phyloP scores from a whole-genome alignment of 2,329 filamentous ascomycete genomes.

The Curvularia verruculosa region DNA sequence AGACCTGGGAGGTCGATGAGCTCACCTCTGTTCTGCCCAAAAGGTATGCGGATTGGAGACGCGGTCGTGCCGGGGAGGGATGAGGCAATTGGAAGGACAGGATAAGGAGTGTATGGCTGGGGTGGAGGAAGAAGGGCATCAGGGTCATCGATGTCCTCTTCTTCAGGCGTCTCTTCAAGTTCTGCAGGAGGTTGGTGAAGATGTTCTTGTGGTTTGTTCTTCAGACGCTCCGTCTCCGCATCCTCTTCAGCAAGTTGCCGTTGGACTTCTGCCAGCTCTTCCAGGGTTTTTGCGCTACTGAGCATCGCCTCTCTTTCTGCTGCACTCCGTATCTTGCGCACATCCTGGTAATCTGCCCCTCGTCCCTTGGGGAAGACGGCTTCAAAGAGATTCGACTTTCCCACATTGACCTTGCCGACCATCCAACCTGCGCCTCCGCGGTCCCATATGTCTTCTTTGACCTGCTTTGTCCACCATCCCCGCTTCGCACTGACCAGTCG shows the following conservation, averaged over 20 bases:
- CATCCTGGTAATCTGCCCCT: constrained; percentile 45
- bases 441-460: constrained; percentile 85
- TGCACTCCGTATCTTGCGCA: constrained; percentile 44
- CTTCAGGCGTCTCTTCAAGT: constrained; percentile 26
- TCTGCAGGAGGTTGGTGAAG: constrained; percentile 29
- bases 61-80: constrained; percentile 91
- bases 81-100: constrained; percentile 84
- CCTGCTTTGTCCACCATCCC: constrained; percentile 85
- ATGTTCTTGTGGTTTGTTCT: constrained; percentile 26
- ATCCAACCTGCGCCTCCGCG: constrained; percentile 91
- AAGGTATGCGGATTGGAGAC: constrained; percentile 90
- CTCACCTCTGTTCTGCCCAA: constrained; percentile 84
- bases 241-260: constrained; percentile 44
- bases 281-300: constrained; percentile 31
- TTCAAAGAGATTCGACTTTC: constrained; percentile 91
- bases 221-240: constrained; percentile 32
- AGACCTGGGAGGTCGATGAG: constrained; percentile 92
- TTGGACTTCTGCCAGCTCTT: constrained; percentile 35
- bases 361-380: constrained; percentile 79
- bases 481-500: constrained; percentile 84
- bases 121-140: constrained; percentile 73
- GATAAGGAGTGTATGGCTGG: constrained; percentile 74
- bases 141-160: constrained; percentile 39
- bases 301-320: constrained; percentile 44
- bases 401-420: constrained; percentile 97